Percentiles rank a stretch among this genome's conserved stretches.
Conservation (phyloP, 2,329 filamentous ascomycete genomes). For the Pseudogymnoascus sp. region DNA sequence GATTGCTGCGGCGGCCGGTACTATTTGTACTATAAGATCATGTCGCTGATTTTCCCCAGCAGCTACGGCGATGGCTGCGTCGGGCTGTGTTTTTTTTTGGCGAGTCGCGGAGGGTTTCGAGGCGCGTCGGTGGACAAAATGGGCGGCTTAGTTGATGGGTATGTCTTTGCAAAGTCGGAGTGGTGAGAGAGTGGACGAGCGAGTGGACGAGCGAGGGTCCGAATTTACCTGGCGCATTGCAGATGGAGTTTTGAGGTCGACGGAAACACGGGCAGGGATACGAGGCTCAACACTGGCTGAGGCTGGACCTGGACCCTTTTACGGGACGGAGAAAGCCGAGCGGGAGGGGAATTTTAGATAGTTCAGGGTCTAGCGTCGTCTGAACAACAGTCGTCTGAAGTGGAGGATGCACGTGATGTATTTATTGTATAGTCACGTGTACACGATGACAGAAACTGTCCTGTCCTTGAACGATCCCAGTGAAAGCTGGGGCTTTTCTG, state of each 20-base stretch:
- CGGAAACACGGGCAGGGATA: not conserved
- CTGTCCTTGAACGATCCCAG: too few relatives aligned
- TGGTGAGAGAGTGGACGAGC: slow-evolving; percentile 1
- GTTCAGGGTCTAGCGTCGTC: not conserved
- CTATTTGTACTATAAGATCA: not conserved
- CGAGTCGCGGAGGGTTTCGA: not conserved
- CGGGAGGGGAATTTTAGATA: slow-evolving; percentile 1
- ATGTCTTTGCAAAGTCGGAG: not conserved
- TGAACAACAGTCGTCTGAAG: not conserved
- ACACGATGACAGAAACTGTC: too few relatives aligned
- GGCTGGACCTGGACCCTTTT: not conserved
- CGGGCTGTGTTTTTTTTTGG: not conserved
- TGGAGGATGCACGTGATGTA: not conserved
- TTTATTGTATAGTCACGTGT: not conserved
- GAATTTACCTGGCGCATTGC: not conserved
- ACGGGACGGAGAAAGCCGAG: not conserved
- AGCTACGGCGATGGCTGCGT: not conserved
- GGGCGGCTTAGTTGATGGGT: not conserved
- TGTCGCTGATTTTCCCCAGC: not conserved
- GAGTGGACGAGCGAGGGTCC: slow-evolving; percentile 2
- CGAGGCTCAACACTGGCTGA: not conserved
- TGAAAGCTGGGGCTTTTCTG: too few relatives aligned
- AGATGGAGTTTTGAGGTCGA: not conserved
- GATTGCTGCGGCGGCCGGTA: not conserved
- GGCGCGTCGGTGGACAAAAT: not conserved